phyloP scores from a whole-genome alignment of 2,329 filamentous ascomycete species.

The Ophiostoma himal-ulmi region DNA sequence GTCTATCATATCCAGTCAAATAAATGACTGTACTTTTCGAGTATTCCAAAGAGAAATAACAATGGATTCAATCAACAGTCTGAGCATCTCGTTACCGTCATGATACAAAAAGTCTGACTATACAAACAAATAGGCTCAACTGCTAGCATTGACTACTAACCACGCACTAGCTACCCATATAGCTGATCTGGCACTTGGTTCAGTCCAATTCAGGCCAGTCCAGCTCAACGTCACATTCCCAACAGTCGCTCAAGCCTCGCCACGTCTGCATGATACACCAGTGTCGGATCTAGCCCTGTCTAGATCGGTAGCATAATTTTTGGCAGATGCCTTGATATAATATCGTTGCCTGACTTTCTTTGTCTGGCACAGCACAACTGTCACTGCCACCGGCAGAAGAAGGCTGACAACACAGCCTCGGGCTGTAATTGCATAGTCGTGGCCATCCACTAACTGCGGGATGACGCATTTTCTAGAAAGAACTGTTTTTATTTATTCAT shows the following conservation, averaged over 20 bases:
- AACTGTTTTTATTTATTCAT: too few species aligned
- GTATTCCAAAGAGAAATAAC: neutral
- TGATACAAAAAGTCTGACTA: too few species aligned
- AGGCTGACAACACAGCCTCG: slow-evolving; percentile 9
- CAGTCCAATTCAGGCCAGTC: neutral
- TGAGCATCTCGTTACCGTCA: too few species aligned
- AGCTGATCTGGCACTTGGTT: neutral
- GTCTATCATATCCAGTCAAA: neutral
- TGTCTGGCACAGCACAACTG: neutral
- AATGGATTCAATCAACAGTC: too few species aligned
- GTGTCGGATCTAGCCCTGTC: slow-evolving; percentile 8
- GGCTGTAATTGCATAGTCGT: neutral
- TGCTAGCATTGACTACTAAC: neutral
- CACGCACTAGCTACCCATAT: neutral
- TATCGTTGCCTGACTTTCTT: neutral
- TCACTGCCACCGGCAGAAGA: neutral
- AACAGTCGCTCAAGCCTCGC: slow-evolving; percentile 3
- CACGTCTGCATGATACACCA: slow-evolving; percentile 10
- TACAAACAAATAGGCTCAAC: too few species aligned
- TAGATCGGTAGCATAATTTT: neutral
- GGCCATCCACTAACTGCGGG: neutral
- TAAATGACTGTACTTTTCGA: too few species aligned
- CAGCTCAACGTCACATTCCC: neutral
- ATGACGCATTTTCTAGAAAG: too few species aligned
- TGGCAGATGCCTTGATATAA: neutral